Conservation (phyloP, 1,284 basidiomycete species). For the Grifola frondosa region DNA sequence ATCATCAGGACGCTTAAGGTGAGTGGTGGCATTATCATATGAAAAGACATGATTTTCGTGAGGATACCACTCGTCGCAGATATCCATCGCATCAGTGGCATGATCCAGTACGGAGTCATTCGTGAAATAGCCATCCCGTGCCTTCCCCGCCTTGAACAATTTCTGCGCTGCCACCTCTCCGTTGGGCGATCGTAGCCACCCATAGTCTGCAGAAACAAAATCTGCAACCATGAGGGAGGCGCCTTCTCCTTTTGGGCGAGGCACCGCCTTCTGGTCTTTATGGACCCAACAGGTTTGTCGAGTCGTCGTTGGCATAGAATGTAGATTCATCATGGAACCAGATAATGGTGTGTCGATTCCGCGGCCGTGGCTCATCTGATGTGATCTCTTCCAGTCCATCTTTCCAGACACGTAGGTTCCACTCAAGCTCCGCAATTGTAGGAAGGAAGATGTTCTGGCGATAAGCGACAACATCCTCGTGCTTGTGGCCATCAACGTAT, state of each 20-base stretch:
- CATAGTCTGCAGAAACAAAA: constrained; percentile 44
- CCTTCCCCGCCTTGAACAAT: constrained; percentile 31
- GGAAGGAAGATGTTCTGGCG: constrained; percentile 27
- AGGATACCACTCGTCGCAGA: constrained; percentile 27
- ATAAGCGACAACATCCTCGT: constrained; percentile 28
- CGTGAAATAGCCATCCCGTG: constrained; percentile 36
- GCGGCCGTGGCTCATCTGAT: no score
- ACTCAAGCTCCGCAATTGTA: neutral
- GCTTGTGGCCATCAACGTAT: constrained; percentile 35
- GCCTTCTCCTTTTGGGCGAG: constrained; percentile 30
- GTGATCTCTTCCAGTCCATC: no score
- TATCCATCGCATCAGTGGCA: constrained; percentile 29
- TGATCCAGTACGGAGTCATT: constrained; percentile 31
- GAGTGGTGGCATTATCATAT: constrained; percentile 39
- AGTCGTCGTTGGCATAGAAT: constrained; percentile 30
- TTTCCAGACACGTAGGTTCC: neutral
- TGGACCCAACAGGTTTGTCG: constrained; percentile 22
- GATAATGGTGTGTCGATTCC: no score
- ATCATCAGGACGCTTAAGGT: no score
- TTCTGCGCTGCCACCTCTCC: constrained; percentile 23
- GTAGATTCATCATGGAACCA: constrained; percentile 31
- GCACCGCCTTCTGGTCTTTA: constrained; percentile 11
- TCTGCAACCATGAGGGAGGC: constrained; percentile 42
- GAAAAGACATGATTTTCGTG: constrained; percentile 33
- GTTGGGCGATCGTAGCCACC: no score